Conservation (phyloP, 2,329 filamentous ascomycete species). For the Aspergillus sp. region DNA sequence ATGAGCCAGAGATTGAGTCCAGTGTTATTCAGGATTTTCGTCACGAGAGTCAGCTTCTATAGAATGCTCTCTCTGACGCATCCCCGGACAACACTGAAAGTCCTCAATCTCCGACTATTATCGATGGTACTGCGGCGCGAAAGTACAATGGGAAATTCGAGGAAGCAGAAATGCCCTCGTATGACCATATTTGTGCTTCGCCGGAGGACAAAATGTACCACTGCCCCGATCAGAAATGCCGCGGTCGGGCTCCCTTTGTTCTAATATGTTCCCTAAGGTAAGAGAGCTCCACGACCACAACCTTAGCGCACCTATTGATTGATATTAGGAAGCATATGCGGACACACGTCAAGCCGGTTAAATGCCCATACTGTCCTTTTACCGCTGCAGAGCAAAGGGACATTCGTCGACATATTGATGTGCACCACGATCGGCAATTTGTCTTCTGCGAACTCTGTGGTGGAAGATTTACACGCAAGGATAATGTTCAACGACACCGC, state of each 20-base stretch:
- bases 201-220: slow-evolving; percentile 1
- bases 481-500: slow-evolving; percentile 5
- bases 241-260: too few relatives aligned
- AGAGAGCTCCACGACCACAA: neutral
- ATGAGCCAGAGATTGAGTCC: neutral
- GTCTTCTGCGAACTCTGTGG: slow-evolving; percentile 4
- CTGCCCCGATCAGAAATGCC: neutral
- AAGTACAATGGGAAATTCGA: slow-evolving; percentile 2
- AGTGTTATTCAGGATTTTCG: neutral
- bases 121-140: neutral
- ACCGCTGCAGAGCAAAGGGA: slow-evolving; percentile 3
- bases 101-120: neutral
- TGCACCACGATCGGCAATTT: neutral
- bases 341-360: slow-evolving; percentile 4
- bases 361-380: slow-evolving; percentile 2
- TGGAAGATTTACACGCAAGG: slow-evolving; percentile 3
- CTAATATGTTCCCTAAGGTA: too few relatives aligned
- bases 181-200: slow-evolving; percentile 2
- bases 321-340: slow-evolving; percentile 7
- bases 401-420: slow-evolving; percentile 5
- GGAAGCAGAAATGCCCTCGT: slow-evolving; percentile 5
- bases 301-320: neutral
- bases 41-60: slow-evolving; percentile 1
- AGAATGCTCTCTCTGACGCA: slow-evolving; percentile 1
- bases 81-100: neutral